Evolutionary conservation across 1,139 yeast species (phyloP), one percentile per base, ranked within the genome.

Genomic region (Lodderomyces beijingensis): DNA sequence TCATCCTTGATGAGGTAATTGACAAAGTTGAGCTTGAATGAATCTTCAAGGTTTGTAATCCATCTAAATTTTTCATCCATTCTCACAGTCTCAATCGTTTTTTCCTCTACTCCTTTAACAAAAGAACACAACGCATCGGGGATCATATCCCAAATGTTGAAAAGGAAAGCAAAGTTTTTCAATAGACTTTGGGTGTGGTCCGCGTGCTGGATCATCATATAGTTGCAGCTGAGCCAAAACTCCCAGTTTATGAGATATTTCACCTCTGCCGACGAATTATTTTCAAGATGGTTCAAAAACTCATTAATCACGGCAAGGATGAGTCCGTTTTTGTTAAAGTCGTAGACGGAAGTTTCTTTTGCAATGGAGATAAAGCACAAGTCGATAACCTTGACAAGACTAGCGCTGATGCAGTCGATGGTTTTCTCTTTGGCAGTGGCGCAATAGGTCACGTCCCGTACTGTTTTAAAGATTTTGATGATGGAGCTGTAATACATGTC

Each of bases 71-170:
- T n/a, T n/a, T n/a, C n/a, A n/a, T n/a, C n/a, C n/a, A n/a, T n/a
- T 11, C 16, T 29, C 16, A 18, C 18, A 22, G 34, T 12, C 6
- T 21, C 27, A 14, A 20, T 16, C 4, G 18, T 24, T 26, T 15
- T 14, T 5, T 8, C 11, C 16, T 26, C 18, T 4, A 4, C 10
- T 7, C 17, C 21, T 20, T 20, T 32, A 23, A 26, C 36, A 24
- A 26, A 38, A 22, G 32, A 43, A 1, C 48, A 35, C 27, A 48
- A 43, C 4, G 43, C 30, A 32, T 51, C 61, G 6, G 95, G 91
- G n/a, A 86, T 64, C 44, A 67, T 58, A 32, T 78, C 82, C 94
- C 95, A 86, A 3, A 79, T 55, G 50, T 84, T 82, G 58, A 79
- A 85, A 36, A 86, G 53, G 39, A 80, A 71, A 3, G 89, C 75